Evolutionary conservation across 108 stramenopile species (phyloP).

Genomic region (Pseudonitzschia multiseries): DNA sequence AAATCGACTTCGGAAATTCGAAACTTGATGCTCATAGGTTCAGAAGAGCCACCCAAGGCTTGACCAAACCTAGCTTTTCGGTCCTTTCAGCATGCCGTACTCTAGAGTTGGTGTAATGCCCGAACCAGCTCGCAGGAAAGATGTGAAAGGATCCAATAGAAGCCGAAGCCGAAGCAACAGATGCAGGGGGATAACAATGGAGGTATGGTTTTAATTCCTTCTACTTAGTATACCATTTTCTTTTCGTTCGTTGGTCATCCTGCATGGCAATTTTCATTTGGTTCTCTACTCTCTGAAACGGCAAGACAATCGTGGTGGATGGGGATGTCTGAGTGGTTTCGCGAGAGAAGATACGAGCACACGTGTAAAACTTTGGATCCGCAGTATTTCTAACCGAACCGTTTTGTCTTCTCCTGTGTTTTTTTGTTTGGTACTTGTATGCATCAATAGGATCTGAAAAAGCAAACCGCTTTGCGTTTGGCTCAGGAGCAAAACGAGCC

Average conservation of each 20-base stretch:
- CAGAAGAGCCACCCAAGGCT: neutral
- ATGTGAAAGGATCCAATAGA: slow-evolving; percentile 21
- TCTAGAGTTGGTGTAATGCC: slow-evolving; percentile 80
- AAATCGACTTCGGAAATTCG: neutral
- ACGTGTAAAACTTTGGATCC: no score
- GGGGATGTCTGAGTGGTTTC: no score
- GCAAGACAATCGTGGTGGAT: no score
- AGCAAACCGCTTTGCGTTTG: slow-evolving; percentile 66
- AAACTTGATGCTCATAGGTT: slow-evolving; percentile 1
- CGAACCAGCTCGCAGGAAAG: slow-evolving; percentile 42
- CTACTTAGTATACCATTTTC: slow-evolving; percentile 13
- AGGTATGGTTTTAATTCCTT: slow-evolving; percentile 49
- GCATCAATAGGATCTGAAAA: slow-evolving; percentile 63
- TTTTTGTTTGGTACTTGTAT: neutral
- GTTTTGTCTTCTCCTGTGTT: neutral
- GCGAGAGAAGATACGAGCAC: no score
- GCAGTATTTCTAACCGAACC: no score
- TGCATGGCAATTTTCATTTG: no score
- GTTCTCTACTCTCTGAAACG: no score
- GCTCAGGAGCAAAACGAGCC: slow-evolving; percentile 53
- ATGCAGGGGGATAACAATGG: slow-evolving; percentile 76
- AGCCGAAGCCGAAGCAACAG: slow-evolving; percentile 9
- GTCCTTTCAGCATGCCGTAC: slow-evolving; percentile 43
- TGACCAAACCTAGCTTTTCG: slow-evolving; percentile 1
- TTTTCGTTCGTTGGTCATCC: neutral